Evolutionary conservation across 2,329 filamentous ascomycete species (phyloP).

Genomic region (Hymenoscyphus occultus): DNA sequence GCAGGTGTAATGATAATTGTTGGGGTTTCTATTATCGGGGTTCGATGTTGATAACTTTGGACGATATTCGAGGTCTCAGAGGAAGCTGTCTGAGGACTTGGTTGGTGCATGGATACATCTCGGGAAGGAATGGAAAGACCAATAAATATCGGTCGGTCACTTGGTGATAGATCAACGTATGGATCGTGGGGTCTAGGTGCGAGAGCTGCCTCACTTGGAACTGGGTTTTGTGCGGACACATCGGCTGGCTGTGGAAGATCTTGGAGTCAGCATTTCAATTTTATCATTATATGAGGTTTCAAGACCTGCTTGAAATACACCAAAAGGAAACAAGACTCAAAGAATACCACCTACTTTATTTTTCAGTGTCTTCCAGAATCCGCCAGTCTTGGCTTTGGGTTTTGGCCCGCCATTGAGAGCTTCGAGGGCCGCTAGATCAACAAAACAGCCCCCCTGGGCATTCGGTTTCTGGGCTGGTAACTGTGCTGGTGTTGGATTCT

Average conservation of each 20-base stretch:
- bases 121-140: conserved; percentile 64
- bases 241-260: conserved; percentile 1
- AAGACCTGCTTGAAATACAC: too few species aligned
- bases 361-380: conserved; percentile 35
- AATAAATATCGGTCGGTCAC: conserved; percentile 69
- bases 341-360: conserved; percentile 17
- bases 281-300: too few species aligned
- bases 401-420: conserved; percentile 48
- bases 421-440: conserved; percentile 56
- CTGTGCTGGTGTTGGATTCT: conserved; percentile 44
- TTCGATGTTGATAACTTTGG: conserved; percentile 26
- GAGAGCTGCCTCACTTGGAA: conserved; percentile 3
- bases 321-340: too few species aligned
- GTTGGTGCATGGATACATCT: conserved; percentile 43
- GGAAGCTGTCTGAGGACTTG: conserved; percentile 47
- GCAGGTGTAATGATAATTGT: conserved; percentile 53
- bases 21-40: conserved; percentile 40
- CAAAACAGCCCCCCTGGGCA: conserved; percentile 35
- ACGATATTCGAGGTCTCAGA: conserved; percentile 30
- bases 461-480: conserved; percentile 27
- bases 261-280: too few species aligned
- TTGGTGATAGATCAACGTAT: conserved; percentile 57
- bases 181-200: conserved; percentile 19
- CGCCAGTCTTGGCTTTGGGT: conserved; percentile 17
- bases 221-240: not conserved